Percentiles rank a stretch among this genome's conserved stretches.
phyloP scores from a whole-genome alignment of 306 rosid genomes.

The Ammopiptanthus mongolicus region DNA sequence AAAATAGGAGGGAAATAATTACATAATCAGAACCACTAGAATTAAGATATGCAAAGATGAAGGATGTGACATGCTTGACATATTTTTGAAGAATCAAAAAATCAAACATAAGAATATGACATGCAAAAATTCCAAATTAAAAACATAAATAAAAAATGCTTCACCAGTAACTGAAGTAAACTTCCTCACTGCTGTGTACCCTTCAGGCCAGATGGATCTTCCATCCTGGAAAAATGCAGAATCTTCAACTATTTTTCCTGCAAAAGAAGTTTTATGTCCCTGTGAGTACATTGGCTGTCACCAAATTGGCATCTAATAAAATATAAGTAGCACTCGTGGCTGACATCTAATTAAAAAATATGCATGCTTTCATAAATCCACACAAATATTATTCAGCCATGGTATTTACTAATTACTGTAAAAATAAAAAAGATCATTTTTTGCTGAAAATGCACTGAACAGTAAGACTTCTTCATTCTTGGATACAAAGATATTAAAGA shows the following conservation, averaged over 20 bases:
- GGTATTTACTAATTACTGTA: not conserved
- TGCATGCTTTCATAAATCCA: slow-evolving; percentile 4
- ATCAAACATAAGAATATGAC: not conserved
- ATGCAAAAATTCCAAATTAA: slow-evolving; percentile 5
- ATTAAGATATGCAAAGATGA: slow-evolving; percentile 16
- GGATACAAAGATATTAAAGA: not conserved
- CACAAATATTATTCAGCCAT: not conserved
- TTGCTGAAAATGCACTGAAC: not conserved
- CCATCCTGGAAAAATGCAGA: slow-evolving; percentile 65
- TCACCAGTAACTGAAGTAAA: slow-evolving; percentile 82
- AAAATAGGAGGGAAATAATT: not conserved
- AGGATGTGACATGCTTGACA: not conserved
- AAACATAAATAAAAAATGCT: not conserved
- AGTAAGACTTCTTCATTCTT: not conserved
- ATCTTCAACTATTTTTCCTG: slow-evolving; percentile 81
- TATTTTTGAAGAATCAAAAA: not conserved
- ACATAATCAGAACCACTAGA: not conserved
- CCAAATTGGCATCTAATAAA: slow-evolving; percentile 11
- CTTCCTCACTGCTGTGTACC: slow-evolving; percentile 82
- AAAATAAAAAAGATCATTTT: not conserved
- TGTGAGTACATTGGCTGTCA: slow-evolving; percentile 4
- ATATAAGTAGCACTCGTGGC: not conserved
- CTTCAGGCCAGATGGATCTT: slow-evolving; percentile 81
- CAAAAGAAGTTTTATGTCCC: slow-evolving; percentile 4
- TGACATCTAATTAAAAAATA: not conserved